Percentiles rank a stretch among this genome's conserved stretches.
phyloP scores from a whole-genome alignment of 2,329 filamentous ascomycete genomes.

The Clonostachys byssicola region DNA sequence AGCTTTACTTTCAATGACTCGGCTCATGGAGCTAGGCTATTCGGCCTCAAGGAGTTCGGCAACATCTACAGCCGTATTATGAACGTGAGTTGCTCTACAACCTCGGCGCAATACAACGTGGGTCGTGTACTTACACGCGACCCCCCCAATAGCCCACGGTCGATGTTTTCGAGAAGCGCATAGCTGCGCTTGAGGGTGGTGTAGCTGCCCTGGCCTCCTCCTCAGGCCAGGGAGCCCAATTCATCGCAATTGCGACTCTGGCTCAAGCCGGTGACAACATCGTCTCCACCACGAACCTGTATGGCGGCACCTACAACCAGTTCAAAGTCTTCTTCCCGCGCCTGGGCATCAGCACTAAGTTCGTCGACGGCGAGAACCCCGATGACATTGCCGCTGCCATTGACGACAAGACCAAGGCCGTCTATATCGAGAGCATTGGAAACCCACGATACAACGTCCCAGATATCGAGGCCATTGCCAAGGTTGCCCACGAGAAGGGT shows the following conservation, averaged over 20 bases:
- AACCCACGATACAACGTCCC: constrained; percentile 93
- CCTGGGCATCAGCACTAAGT: constrained; percentile 85
- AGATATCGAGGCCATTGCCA: constrained; percentile 82
- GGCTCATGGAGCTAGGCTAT: constrained; percentile 89
- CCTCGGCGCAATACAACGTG: background rate
- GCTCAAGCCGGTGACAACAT: constrained; percentile 90
- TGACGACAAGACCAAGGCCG: constrained; percentile 88
- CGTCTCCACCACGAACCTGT: constrained; percentile 83
- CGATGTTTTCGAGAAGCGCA: constrained; percentile 93
- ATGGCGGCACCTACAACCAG: constrained; percentile 96
- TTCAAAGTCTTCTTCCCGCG: constrained; percentile 87
- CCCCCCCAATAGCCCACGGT: constrained; percentile 65
- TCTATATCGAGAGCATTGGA: constrained; percentile 89
- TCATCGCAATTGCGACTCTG: constrained; percentile 83
- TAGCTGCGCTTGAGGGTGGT: constrained; percentile 93
- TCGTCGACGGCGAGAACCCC: constrained; percentile 75
- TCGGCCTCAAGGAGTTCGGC: constrained; percentile 93
- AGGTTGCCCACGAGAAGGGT: constrained; percentile 67
- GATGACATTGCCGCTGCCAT: constrained; percentile 78
- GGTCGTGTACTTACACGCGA: background rate
- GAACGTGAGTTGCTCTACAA: constrained; percentile 58
- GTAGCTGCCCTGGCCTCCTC: constrained; percentile 79
- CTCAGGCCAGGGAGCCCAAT: constrained; percentile 88
- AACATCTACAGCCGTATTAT: constrained; percentile 98
- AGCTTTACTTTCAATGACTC: constrained; percentile 95